These are phyloP conservation scores for Penicillium sp. DNA, from an alignment of 2,329 filamentous ascomycete genomes.

Conservation along the genomic window DNA sequence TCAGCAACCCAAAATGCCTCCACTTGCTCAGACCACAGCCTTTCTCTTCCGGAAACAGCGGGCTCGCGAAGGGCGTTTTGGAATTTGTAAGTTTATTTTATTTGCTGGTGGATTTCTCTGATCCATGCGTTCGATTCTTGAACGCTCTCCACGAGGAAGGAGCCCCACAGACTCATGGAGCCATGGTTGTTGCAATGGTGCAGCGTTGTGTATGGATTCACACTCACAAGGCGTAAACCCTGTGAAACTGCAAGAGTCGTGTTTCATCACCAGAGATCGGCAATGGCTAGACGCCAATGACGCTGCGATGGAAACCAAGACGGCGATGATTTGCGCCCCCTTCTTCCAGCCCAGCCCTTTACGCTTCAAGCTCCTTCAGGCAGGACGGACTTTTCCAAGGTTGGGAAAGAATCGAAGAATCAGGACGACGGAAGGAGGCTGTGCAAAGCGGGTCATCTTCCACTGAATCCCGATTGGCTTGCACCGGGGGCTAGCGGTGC, in stretches of 20 bases:
- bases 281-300: constrained; percentile 17
- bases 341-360: neutral
- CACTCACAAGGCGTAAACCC: too few species aligned
- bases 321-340: constrained; percentile 17
- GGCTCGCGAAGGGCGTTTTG: neutral
- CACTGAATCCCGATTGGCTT: constrained; percentile 19
- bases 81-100: neutral
- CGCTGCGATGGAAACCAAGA: constrained; percentile 5
- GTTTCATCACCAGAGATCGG: constrained; percentile 18
- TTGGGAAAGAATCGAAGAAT: constrained; percentile 10
- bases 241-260: neutral
- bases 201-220: too few species aligned
- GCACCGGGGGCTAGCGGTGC: neutral
- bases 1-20: constrained; percentile 5
- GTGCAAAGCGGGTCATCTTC: constrained; percentile 24
- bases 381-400: constrained; percentile 19
- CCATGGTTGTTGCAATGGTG: neutral
- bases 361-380: neutral
- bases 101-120: neutral
- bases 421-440: constrained; percentile 19
- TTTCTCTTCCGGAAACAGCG: neutral
- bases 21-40: neutral
- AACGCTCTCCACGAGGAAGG: constrained; percentile 4
- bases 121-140: neutral
- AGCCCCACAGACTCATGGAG: constrained; percentile 2